These are phyloP conservation scores for Rubroshorea leprosula DNA, from an alignment of 345 rosid species.

Conservation along the genomic window DNA sequence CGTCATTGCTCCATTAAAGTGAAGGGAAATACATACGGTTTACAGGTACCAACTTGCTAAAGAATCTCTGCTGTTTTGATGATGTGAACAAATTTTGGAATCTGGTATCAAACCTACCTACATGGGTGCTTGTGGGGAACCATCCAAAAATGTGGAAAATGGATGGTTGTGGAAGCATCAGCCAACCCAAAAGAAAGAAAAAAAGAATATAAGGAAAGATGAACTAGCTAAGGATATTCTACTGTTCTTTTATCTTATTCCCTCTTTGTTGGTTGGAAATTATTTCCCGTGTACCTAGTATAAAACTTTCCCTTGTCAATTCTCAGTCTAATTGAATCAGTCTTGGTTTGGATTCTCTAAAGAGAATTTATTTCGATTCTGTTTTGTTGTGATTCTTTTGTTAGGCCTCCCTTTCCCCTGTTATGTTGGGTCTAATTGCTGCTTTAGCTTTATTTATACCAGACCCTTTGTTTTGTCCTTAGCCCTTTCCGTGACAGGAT, in stretches of 20 bases:
- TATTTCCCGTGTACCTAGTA: too few species aligned
- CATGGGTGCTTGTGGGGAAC: background rate
- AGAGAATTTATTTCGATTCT: too few species aligned
- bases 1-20: constrained; percentile 16
- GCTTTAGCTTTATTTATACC: too few species aligned
- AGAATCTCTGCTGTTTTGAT: constrained; percentile 12
- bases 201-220: constrained; percentile 8
- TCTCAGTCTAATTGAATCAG: too few species aligned
- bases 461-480: too few species aligned
- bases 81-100: constrained; percentile 18
- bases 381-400: too few species aligned
- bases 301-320: too few species aligned
- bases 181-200: background rate
- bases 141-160: background rate
- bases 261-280: background rate
- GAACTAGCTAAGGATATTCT: constrained; percentile 14
- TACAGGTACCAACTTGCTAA: background rate
- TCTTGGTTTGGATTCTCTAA: too few species aligned
- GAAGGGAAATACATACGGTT: constrained; percentile 3
- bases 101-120: constrained; percentile 14
- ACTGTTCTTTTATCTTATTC: background rate
- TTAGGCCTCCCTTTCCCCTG: too few species aligned
- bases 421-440: too few species aligned
- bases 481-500: too few species aligned
- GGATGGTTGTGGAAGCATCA: background rate